Conservation (phyloP, 179 eudicot species). For the Kewa caespitosa region DNA sequence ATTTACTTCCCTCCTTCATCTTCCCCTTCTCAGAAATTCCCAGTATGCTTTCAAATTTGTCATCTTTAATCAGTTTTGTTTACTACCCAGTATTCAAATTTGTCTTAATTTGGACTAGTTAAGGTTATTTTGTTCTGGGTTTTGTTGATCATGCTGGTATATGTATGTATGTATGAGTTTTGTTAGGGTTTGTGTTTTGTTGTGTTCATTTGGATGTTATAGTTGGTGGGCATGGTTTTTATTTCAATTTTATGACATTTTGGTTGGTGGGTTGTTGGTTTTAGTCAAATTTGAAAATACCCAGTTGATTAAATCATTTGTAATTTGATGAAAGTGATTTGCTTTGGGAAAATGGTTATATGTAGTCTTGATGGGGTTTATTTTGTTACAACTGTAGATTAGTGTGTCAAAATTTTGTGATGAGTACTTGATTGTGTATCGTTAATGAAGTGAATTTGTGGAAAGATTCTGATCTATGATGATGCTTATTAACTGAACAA, state of each 20-base stretch:
- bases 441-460: background rate
- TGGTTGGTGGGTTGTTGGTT: background rate
- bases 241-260: background rate
- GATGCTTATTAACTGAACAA: background rate
- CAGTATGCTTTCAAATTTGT: slow-evolving; percentile 47
- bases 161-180: no score
- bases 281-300: background rate
- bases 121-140: background rate
- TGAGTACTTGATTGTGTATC: background rate
- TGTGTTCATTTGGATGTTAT: background rate
- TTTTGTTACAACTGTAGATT: background rate
- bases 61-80: background rate
- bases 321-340: background rate
- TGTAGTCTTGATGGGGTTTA: background rate
- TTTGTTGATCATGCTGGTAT: background rate
- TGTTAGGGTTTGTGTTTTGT: slow-evolving; percentile 23
- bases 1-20: slow-evolving; percentile 83
- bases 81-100: background rate
- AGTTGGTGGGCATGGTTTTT: background rate
- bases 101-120: background rate
- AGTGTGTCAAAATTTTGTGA: background rate
- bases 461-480: background rate
- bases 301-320: background rate
- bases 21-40: slow-evolving; percentile 64
- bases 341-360: background rate